Evolutionary conservation across 2,329 filamentous ascomycete genomes (phyloP).

Genomic region (Colletotrichum lini): DNA sequence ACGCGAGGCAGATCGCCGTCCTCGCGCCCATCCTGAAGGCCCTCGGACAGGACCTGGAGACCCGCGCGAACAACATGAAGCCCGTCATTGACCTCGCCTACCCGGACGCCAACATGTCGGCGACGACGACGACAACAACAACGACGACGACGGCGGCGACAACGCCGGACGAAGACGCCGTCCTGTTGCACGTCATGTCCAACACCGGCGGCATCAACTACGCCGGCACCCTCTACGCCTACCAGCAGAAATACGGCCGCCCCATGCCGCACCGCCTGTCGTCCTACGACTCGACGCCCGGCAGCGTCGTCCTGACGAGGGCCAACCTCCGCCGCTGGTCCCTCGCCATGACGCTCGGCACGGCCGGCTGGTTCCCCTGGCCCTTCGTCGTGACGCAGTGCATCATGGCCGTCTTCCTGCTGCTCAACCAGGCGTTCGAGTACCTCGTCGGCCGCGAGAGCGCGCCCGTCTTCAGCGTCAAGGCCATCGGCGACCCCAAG

Average conservation of each 20-base stretch:
- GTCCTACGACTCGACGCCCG: conserved; percentile 68
- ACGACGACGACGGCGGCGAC: conserved; percentile 18
- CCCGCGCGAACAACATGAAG: conserved; percentile 61
- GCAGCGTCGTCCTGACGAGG: conserved; percentile 58
- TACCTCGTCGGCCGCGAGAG: conserved; percentile 56
- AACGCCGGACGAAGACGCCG: conserved; percentile 38
- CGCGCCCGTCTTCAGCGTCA: conserved; percentile 50
- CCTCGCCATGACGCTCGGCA: conserved; percentile 66
- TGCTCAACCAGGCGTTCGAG: conserved; percentile 52
- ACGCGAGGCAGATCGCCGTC: conserved; percentile 64
- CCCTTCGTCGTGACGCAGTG: conserved; percentile 63
- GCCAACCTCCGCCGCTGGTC: conserved; percentile 66
- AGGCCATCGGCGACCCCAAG: conserved; percentile 2
- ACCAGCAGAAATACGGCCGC: conserved; percentile 54
- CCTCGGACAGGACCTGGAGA: conserved; percentile 59
- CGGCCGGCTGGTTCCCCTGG: conserved; percentile 62
- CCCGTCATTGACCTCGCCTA: conserved; percentile 60
- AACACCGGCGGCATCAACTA: conserved; percentile 71
- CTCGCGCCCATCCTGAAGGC: conserved; percentile 65
- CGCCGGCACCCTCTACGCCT: conserved; percentile 64
- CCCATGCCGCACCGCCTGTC: conserved; percentile 64
- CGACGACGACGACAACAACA: no score
- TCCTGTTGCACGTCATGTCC: conserved; percentile 70
- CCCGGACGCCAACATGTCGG: conserved; percentile 34
- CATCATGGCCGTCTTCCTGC: conserved; percentile 62